Percentiles rank a stretch among this genome's conserved stretches.
phyloP scores from a whole-genome alignment of 2,329 filamentous ascomycete species.

The Cadophora sp. region DNA sequence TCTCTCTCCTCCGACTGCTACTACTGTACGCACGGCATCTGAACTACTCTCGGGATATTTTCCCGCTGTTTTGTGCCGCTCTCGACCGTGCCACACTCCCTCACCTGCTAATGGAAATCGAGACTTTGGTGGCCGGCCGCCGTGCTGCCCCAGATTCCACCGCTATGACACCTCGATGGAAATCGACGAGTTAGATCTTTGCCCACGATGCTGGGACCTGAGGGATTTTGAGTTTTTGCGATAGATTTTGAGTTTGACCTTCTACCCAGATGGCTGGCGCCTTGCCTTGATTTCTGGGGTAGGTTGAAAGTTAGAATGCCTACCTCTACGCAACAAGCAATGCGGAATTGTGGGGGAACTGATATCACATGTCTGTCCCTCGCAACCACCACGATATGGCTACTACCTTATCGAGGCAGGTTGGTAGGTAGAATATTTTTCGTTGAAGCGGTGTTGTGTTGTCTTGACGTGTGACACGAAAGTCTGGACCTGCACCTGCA shows the following conservation, averaged over 20 bases:
- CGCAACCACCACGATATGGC: no score
- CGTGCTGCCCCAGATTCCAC: constrained; percentile 13
- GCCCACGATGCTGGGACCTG: constrained; percentile 12
- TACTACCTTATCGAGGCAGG: no score
- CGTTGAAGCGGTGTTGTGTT: no score
- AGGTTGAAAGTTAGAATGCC: constrained; percentile 3
- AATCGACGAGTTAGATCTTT: constrained; percentile 11
- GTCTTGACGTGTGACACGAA: background rate
- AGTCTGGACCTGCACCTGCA: background rate
- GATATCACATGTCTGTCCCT: background rate
- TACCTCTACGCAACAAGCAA: background rate
- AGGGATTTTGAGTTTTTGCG: background rate
- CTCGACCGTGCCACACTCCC: constrained; percentile 1
- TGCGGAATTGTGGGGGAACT: background rate
- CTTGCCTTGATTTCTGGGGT: background rate
- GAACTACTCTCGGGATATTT: constrained; percentile 5
- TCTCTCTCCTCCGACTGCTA: background rate
- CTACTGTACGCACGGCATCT: constrained; percentile 7
- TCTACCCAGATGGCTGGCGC: background rate
- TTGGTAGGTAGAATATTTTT: no score
- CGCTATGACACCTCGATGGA: constrained; percentile 2
- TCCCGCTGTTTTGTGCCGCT: constrained; percentile 8
- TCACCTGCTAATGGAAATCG: background rate
- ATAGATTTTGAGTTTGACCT: constrained; percentile 1
- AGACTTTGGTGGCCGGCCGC: background rate